Percentiles rank a stretch among this genome's conserved stretches.
Evolutionary conservation across 768 basidiomycete genomes (phyloP).

Genomic region (Calocera viscosa): DNA sequence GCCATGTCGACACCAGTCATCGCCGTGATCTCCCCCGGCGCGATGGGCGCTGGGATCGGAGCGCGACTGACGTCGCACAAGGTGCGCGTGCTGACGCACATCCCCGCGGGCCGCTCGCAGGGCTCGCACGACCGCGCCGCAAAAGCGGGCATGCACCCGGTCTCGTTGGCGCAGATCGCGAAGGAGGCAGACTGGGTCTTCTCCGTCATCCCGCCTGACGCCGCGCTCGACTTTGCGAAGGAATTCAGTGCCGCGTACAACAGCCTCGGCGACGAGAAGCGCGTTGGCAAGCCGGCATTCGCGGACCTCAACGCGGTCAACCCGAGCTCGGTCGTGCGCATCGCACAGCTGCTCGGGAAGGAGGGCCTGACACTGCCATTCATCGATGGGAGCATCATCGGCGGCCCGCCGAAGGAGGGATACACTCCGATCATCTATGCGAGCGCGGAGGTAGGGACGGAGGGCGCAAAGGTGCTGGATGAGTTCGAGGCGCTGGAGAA

Average conservation of each 20-base stretch:
- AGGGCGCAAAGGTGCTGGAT: conserved; percentile 27
- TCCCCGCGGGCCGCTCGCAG: conserved; percentile 40
- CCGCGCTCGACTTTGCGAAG: conserved; percentile 16
- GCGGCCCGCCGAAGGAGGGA: conserved; percentile 36
- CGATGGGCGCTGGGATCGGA: conserved; percentile 49
- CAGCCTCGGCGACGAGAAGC: conserved; percentile 28
- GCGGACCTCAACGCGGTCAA: conserved; percentile 50
- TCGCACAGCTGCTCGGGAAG: conserved; percentile 35
- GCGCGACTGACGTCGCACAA: conserved; percentile 36
- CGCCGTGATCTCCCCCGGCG: conserved; percentile 43
- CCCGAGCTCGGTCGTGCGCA: conserved; percentile 37
- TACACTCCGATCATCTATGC: conserved; percentile 48
- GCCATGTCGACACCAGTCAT: conserved; percentile 23
- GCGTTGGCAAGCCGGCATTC: conserved; percentile 33
- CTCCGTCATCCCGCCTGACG: conserved; percentile 45
- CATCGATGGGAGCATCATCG: conserved; percentile 47
- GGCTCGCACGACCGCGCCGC: conserved; percentile 38
- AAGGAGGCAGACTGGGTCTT: conserved; percentile 36
- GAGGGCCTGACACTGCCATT: conserved; percentile 30
- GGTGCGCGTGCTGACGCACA: conserved; percentile 42
- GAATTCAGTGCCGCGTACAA: conserved; percentile 8
- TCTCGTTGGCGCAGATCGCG: conserved; percentile 30
- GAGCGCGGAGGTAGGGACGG: conserved; percentile 27
- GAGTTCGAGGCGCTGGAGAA: conserved; percentile 32
- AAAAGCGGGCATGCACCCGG: conserved; percentile 40